Conservation (phyloP, 805 yeast species). For the Blastobotrys americana region DNA sequence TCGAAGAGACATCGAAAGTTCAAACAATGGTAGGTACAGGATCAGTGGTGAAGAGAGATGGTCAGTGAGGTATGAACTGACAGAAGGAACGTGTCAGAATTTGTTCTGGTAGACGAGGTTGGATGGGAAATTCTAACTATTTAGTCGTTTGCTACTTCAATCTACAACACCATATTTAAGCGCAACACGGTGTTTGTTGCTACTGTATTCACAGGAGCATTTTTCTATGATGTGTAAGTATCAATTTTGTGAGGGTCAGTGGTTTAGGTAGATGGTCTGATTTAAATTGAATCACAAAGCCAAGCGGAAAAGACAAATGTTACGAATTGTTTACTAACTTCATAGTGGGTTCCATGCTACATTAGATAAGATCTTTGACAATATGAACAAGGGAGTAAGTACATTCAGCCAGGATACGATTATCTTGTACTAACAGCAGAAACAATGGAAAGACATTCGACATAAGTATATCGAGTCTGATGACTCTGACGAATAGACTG, state of each 20-base stretch:
- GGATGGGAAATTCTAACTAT: background rate
- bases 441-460: slow-evolving; percentile 29
- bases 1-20: too few species aligned
- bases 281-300: too few species aligned
- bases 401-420: background rate
- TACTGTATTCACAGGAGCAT: slow-evolving; percentile 74
- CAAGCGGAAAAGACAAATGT: too few species aligned
- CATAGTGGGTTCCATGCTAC: slow-evolving; percentile 30
- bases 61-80: slow-evolving; percentile 2
- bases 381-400: slow-evolving; percentile 33
- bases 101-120: too few species aligned
- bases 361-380: slow-evolving; percentile 32
- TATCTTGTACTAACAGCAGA: slow-evolving; percentile 12
- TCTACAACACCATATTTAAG: slow-evolving; percentile 68
- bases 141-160: slow-evolving; percentile 37
- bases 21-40: too few species aligned
- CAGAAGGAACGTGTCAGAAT: too few species aligned
- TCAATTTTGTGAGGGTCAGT: too few species aligned
- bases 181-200: slow-evolving; percentile 88
- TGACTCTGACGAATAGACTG: too few species aligned
- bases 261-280: too few species aligned
- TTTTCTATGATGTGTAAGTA: slow-evolving; percentile 50
- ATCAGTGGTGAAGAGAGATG: too few species aligned
- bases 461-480: slow-evolving; percentile 22
- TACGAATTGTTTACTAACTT: too few species aligned